Evolutionary conservation across 306 rosid species (phyloP).

Genomic region (Medicago truncatula): DNA sequence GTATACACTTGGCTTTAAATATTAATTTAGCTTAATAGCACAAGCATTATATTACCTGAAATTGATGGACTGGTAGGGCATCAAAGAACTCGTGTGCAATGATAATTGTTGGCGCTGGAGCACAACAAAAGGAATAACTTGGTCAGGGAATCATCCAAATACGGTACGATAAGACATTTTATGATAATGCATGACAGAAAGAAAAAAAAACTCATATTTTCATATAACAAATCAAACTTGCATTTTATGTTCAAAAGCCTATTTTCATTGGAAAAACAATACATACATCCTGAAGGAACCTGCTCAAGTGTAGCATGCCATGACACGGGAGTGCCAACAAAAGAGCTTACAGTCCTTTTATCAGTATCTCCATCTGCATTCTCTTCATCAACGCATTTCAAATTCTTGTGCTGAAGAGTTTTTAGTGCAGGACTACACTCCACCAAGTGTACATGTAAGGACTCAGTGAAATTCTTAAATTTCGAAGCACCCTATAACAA

Average conservation of each 20-base stretch:
- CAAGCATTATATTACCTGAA: slow-evolving; percentile 64
- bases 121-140: slow-evolving; percentile 29
- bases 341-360: slow-evolving; percentile 60
- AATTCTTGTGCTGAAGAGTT: slow-evolving; percentile 78
- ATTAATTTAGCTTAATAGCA: slow-evolving; percentile 36
- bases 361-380: slow-evolving; percentile 48
- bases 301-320: slow-evolving; percentile 94
- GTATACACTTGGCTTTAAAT: slow-evolving; percentile 15
- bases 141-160: slow-evolving; percentile 29
- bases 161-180: not conserved
- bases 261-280: slow-evolving; percentile 40
- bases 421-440: slow-evolving; percentile 90
- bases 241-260: slow-evolving; percentile 18
- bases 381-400: slow-evolving; percentile 71
- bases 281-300: slow-evolving; percentile 91
- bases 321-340: slow-evolving; percentile 77
- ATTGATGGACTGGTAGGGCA: slow-evolving; percentile 94
- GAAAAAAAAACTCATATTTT: slow-evolving; percentile 13
- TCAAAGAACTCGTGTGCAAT: slow-evolving; percentile 95
- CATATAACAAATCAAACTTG: slow-evolving; percentile 20
- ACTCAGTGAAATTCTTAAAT: slow-evolving; percentile 65
- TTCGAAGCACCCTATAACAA: slow-evolving; percentile 80
- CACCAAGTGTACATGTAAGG: slow-evolving; percentile 83
- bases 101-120: slow-evolving; percentile 81
- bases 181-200: slow-evolving; percentile 3